A percentile compares a stretch with the other conserved stretches of the same genome.
Evolutionary conservation across 768 basidiomycete genomes (phyloP).

Genomic region (Hypholoma fasciculare): DNA sequence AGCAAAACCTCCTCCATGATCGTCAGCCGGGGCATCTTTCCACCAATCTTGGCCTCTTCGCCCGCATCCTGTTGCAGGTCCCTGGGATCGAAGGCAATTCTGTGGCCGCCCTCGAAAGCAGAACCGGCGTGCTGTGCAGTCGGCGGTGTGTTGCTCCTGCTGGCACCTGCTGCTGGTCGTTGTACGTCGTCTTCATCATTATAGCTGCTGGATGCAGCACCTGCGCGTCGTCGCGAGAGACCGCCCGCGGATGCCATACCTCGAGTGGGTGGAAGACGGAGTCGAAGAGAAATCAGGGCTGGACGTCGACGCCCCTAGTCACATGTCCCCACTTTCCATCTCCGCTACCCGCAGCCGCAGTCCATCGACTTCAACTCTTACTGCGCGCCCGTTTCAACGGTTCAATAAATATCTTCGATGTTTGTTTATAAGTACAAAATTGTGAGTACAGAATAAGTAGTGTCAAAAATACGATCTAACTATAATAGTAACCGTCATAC

Average conservation of each 20-base stretch:
- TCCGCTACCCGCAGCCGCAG: too few relatives aligned
- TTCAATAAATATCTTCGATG: too few relatives aligned
- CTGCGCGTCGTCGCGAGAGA: constrained; percentile 60
- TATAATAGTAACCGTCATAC: too few relatives aligned
- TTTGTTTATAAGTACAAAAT: too few relatives aligned
- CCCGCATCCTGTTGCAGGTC: constrained; percentile 75
- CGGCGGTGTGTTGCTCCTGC: constrained; percentile 16
- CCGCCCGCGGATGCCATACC: constrained; percentile 48
- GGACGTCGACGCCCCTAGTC: neutral
- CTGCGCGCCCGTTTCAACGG: too few relatives aligned
- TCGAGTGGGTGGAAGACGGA: too few relatives aligned
- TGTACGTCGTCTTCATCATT: constrained; percentile 16
- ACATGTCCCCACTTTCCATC: neutral
- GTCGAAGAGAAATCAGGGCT: constrained; percentile 7
- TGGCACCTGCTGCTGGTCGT: constrained; percentile 1
- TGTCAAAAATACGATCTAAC: too few relatives aligned
- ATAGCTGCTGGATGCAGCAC: constrained; percentile 27
- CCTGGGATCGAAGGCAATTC: constrained; percentile 91
- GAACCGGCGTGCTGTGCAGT: constrained; percentile 63
- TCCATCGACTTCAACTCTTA: neutral
- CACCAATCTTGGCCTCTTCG: constrained; percentile 61
- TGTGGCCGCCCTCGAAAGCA: constrained; percentile 83
- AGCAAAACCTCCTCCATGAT: constrained; percentile 97
- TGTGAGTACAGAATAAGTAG: too few relatives aligned
- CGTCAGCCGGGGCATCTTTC: constrained; percentile 82